These are phyloP conservation scores for Gossypium schwendimanii DNA, from an alignment of 441 rosid species.

Conservation along the genomic window DNA sequence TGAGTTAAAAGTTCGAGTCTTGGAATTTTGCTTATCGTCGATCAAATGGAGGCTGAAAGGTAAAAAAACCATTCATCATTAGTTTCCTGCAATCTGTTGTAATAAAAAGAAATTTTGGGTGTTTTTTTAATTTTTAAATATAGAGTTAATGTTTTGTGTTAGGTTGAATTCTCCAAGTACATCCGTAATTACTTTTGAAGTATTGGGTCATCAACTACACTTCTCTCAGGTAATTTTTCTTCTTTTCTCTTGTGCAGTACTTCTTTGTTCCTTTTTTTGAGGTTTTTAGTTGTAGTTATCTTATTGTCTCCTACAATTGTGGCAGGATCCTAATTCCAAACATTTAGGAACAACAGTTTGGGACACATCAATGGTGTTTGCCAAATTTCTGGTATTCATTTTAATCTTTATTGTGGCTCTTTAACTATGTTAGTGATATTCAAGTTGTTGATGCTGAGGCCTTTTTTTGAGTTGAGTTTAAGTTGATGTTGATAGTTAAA, in stretches of 20 bases:
- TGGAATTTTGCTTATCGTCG: neutral
- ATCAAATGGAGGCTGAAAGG: constrained; percentile 14
- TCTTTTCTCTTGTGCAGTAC: neutral
- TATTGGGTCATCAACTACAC: constrained; percentile 66
- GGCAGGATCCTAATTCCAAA: constrained; percentile 92
- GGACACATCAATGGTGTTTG: constrained; percentile 96
- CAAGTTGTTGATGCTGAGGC: neutral
- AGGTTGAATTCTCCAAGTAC: constrained; percentile 92
- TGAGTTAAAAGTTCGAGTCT: neutral
- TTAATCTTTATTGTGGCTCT: neutral
- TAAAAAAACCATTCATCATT: neutral
- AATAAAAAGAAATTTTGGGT: neutral
- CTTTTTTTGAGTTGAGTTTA: neutral
- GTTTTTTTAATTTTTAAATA: neutral
- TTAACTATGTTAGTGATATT: neutral
- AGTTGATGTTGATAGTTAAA: neutral
- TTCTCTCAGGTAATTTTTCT: constrained; percentile 58
- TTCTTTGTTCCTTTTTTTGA: neutral
- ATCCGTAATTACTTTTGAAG: constrained; percentile 55
- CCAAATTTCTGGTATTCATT: constrained; percentile 65
- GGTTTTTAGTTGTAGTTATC: neutral
- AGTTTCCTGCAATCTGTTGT: neutral
- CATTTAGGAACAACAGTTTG: constrained; percentile 97
- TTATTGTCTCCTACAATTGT: constrained; percentile 16
- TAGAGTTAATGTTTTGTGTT: neutral